Evolutionary conservation across 306 rosid genomes (phyloP).

Genomic region (Cucurbita argyrosperma): DNA sequence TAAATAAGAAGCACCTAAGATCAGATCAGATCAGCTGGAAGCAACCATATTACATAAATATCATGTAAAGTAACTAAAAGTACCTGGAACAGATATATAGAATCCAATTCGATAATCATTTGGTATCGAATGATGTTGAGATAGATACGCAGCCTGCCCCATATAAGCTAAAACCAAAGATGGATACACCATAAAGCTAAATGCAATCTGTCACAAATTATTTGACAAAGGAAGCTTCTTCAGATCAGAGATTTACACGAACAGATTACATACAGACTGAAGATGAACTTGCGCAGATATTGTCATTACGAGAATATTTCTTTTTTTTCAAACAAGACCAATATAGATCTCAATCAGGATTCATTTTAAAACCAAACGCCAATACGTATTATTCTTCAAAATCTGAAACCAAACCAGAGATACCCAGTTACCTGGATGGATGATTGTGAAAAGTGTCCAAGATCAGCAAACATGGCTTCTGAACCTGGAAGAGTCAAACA

Average conservation of each 20-base stretch:
- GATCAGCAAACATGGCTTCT: too few species aligned
- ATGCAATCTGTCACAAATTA: conserved; percentile 1
- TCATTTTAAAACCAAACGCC: not conserved
- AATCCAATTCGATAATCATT: conserved; percentile 8
- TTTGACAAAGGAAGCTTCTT: not conserved
- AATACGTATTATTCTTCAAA: not conserved
- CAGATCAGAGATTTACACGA: not conserved
- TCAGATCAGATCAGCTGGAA: not conserved
- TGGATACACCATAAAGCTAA: conserved; percentile 8
- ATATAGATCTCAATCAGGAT: not conserved
- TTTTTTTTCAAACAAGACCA: not conserved
- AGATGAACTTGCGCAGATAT: not conserved
- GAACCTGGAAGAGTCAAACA: not conserved
- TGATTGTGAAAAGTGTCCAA: too few species aligned
- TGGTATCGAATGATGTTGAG: conserved; percentile 6
- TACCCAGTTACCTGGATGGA: too few species aligned
- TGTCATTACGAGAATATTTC: not conserved
- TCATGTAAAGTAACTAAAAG: not conserved
- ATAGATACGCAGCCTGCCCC: conserved; percentile 12
- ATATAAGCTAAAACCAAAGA: conserved; percentile 6
- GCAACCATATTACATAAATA: not conserved
- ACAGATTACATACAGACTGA: not conserved
- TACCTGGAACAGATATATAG: conserved; percentile 10
- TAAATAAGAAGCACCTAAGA: not conserved
- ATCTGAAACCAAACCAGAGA: not conserved